Base-by-base conservation (phyloP, 2,329 filamentous ascomycete genomes). In the Phialophora verrucosa region DNA sequence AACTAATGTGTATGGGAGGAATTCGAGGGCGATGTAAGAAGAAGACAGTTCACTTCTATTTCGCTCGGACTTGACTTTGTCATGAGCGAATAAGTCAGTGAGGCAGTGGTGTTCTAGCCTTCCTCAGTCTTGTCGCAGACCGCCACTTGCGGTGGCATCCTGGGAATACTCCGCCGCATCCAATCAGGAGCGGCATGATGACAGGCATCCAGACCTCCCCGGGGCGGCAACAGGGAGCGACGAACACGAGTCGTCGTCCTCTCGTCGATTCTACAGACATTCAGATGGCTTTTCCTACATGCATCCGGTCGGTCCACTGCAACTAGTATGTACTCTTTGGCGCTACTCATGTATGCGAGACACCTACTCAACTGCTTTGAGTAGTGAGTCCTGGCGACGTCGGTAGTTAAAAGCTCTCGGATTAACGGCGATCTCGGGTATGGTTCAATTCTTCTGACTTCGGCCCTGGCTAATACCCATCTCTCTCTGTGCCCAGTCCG, bases 401-500 rank as follows among this genome's bases (percentile, higher is more conserved):
- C 56, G 56, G 42, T 29, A 49, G 20, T 51, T 12, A 23, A 27
- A 27, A 12, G 32, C 20, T 51, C 20, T 51, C 49, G 49, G 8
- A 14, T 27, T 29, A 14, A 51, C 20, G 4, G 49, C 20, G 20
- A 51, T 51, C 49, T 12, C 25, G 17, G 49, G 49, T 25, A 7
- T 29, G 20, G 29, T 55, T 31, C 53, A 14, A 35, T 32, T 29
- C 53, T 29, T 17, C 23, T 31, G 14, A 35, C 29, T 51, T 55
- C 53, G 20, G n/a, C 31, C 23, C 14, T 61, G 42, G 27, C 47
- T 55, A 11, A 20, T 50, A 20, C 27, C 31, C 64, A 70, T 60
- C 54, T 70, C 68, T 54, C 57, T 62, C 14, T 61, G 44, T 25
- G 57, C 60, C 68, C 68, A 70, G 31, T 64, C 58, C 29, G 65